These are phyloP conservation scores for Panellus pusillus DNA, from an alignment of 768 basidiomycete species.

Conservation along the genomic window DNA sequence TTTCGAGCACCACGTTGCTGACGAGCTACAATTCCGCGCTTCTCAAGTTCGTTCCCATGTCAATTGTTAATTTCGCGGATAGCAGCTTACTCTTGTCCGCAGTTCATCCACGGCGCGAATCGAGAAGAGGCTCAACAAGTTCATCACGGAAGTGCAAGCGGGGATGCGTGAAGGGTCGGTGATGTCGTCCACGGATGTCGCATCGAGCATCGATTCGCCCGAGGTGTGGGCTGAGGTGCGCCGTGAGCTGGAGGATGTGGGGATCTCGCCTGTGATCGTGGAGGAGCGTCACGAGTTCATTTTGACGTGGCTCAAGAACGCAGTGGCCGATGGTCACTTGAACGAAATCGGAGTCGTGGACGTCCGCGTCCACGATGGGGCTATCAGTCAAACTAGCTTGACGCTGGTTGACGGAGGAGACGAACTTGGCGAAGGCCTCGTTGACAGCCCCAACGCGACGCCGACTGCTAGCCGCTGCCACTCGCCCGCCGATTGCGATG, in stretches of 20 bases:
- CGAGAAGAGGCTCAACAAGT: conserved; percentile 18
- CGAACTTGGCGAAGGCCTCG: too few relatives aligned
- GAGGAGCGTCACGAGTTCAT: conserved; percentile 19
- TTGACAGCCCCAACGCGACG: background rate
- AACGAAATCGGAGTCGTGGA: conserved; percentile 2
- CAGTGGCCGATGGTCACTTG: conserved; percentile 6
- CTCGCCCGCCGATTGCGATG: background rate
- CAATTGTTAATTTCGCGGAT: background rate
- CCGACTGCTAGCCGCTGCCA: too few relatives aligned
- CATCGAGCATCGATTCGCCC: conserved; percentile 16
- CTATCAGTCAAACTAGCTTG: too few relatives aligned
- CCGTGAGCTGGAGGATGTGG: conserved; percentile 22
- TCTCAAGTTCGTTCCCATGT: conserved; percentile 6
- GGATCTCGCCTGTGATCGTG: conserved; percentile 14
- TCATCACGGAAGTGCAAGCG: conserved; percentile 18
- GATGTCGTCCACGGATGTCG: conserved; percentile 6
- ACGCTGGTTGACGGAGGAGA: too few relatives aligned
- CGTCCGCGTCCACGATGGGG: background rate
- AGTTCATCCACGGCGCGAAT: conserved; percentile 17
- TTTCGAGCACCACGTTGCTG: conserved; percentile 12
- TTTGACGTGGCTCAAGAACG: conserved; percentile 15
- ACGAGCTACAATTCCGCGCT: conserved; percentile 14
- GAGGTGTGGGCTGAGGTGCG: conserved; percentile 18
- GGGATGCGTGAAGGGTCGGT: conserved; percentile 22
- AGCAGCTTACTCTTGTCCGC: background rate